These are phyloP conservation scores for Umbelopsis sp. DNA, from an alignment of 192 early-diverging fungal species.

Conservation along the genomic window DNA sequence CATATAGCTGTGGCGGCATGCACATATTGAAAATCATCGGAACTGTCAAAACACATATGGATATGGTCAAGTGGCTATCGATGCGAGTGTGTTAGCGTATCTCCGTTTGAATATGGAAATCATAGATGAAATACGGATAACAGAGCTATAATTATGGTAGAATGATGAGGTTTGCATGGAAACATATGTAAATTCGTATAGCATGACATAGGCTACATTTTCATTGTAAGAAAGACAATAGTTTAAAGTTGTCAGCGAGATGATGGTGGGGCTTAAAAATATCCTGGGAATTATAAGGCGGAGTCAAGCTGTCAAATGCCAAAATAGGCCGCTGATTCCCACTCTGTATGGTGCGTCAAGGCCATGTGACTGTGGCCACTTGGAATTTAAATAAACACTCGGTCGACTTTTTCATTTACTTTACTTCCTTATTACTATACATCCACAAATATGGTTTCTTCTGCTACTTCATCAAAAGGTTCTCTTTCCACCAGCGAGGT, in stretches of 20 bases:
- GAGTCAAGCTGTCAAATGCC: constrained; percentile 17
- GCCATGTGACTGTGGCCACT: constrained; percentile 5
- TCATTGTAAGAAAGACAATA: background rate
- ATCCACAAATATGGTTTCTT: constrained; percentile 4
- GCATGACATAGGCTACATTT: constrained; percentile 5
- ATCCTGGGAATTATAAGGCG: constrained; percentile 13
- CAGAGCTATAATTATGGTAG: constrained; percentile 15
- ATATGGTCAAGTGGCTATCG: constrained; percentile 14
- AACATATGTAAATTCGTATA: background rate
- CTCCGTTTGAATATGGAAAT: background rate
- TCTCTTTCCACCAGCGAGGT: constrained; percentile 43
- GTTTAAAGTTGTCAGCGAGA: no score
- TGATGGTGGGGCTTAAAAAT: no score
- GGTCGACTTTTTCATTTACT: background rate
- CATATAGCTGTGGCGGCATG: background rate
- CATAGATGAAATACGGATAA: background rate
- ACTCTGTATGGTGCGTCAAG: background rate
- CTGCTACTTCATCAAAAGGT: constrained; percentile 4
- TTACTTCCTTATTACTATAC: background rate
- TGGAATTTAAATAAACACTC: background rate
- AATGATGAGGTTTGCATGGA: background rate
- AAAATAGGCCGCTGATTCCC: background rate
- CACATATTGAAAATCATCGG: background rate
- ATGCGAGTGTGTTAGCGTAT: background rate
- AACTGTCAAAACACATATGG: background rate